phyloP scores from a whole-genome alignment of 306 rosid genomes.

The Sphenostylis stenocarpa region DNA sequence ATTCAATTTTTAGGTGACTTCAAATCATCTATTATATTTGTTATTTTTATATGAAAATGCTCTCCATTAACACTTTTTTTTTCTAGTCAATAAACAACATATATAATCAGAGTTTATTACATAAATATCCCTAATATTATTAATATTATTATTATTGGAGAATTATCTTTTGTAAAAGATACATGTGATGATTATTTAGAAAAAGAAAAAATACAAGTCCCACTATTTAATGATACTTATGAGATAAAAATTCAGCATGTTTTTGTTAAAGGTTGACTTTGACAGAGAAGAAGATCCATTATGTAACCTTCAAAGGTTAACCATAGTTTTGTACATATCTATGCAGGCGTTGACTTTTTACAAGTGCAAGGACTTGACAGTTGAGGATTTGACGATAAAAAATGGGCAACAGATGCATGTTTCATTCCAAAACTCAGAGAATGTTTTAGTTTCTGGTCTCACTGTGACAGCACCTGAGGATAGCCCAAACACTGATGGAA shows the following conservation, averaged over 20 bases:
- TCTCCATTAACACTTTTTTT: too few species aligned
- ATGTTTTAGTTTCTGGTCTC: conserved; percentile 49
- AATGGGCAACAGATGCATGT: conserved; percentile 66
- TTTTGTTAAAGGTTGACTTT: background rate
- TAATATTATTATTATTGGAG: too few species aligned
- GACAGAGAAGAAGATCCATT: background rate
- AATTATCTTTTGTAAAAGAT: too few species aligned
- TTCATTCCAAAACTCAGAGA: conserved; percentile 35
- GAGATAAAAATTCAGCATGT: background rate
- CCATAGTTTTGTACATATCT: background rate
- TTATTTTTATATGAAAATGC: too few species aligned
- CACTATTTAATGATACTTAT: too few species aligned
- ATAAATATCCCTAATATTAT: too few species aligned
- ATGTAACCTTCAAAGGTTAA: background rate
- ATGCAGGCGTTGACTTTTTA: conserved; percentile 64
- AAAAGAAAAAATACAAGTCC: too few species aligned
- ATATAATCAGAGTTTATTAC: too few species aligned
- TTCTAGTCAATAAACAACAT: too few species aligned
- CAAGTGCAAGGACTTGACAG: conserved; percentile 37
- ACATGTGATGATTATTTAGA: too few species aligned
- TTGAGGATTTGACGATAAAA: conserved; percentile 45
- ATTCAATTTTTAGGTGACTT: too few species aligned
- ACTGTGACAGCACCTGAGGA: conserved; percentile 51
- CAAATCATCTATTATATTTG: too few species aligned
- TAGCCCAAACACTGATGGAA: conserved; percentile 86